Conservation (phyloP, 2,329 filamentous ascomycete species). For the Fusarium temperatum region DNA sequence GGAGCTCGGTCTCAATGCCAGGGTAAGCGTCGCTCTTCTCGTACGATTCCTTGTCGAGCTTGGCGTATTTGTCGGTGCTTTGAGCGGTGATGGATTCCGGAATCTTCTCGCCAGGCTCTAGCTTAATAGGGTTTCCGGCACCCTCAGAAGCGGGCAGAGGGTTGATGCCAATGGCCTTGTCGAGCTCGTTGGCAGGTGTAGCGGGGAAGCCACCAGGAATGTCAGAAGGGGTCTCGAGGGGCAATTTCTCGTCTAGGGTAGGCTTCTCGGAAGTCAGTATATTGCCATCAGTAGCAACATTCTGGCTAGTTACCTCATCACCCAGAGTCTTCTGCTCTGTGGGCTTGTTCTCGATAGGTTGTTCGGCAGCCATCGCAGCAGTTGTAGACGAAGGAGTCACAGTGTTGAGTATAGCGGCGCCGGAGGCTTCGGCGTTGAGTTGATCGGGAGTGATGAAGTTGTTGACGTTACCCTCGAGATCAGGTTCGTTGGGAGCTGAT, state of each 20-base stretch:
- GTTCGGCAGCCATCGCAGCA: conserved; percentile 67
- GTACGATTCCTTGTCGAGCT: conserved; percentile 86
- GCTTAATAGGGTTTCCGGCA: conserved; percentile 80
- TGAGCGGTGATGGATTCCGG: conserved; percentile 75
- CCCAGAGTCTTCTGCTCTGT: conserved; percentile 30
- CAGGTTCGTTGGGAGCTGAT: conserved; percentile 81
- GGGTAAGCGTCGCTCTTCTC: conserved; percentile 77
- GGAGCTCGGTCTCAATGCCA: conserved; percentile 60
- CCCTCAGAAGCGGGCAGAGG: conserved; percentile 70
- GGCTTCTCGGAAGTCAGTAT: conserved; percentile 28
- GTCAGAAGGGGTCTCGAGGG: conserved; percentile 51
- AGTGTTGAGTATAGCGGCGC: conserved; percentile 69
- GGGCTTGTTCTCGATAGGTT: conserved; percentile 62
- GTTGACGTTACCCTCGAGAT: conserved; percentile 87
- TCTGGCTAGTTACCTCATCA: conserved; percentile 33
- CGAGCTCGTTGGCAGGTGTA: conserved; percentile 67
- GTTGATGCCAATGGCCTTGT: conserved; percentile 65
- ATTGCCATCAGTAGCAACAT: conserved; percentile 7
- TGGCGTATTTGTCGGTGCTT: conserved; percentile 75
- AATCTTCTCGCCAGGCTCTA: conserved; percentile 82
- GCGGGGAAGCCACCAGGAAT: conserved; percentile 65
- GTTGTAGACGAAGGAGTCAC: conserved; percentile 77
- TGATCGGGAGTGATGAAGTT: conserved; percentile 85
- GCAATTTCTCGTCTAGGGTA: conserved; percentile 19
- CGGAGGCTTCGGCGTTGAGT: conserved; percentile 61